These are phyloP conservation scores for Pseudomassariella vexata DNA, from an alignment of 2,329 filamentous ascomycete species.

Conservation along the genomic window DNA sequence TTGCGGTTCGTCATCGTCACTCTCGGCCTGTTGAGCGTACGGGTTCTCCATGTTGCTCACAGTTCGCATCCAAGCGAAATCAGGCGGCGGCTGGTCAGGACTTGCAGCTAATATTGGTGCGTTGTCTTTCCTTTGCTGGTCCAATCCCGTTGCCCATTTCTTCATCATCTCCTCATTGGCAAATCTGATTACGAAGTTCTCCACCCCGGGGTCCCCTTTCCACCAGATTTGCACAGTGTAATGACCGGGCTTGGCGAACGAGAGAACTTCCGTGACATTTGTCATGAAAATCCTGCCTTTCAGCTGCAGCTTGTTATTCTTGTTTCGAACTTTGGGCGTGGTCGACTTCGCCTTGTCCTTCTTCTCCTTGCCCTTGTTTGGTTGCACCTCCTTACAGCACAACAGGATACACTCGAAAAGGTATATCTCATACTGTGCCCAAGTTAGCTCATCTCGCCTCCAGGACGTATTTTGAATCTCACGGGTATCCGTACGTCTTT, in stretches of 20 bases:
- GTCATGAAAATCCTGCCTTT: conserved; percentile 99
- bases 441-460: conserved; percentile 13
- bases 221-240: conserved; percentile 98
- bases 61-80: conserved; percentile 77
- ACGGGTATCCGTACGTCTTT: conserved; percentile 59
- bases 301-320: conserved; percentile 79
- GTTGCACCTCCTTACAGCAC: conserved; percentile 91
- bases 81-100: conserved; percentile 52
- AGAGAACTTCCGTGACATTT: conserved; percentile 93
- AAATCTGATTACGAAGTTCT: conserved; percentile 95
- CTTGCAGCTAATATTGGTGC: conserved; percentile 40
- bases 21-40: conserved; percentile 61
- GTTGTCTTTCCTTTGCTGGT: conserved; percentile 65
- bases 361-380: conserved; percentile 77
- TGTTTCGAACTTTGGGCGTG: conserved; percentile 52
- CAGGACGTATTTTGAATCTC: conserved; percentile 33
- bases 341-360: conserved; percentile 56
- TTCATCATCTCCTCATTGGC: conserved; percentile 86
- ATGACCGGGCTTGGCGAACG: conserved; percentile 77
- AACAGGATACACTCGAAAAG: conserved; percentile 92
- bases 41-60: conserved; percentile 70
- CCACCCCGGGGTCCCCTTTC: conserved; percentile 92
- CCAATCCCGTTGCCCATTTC: conserved; percentile 81
- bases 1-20: conserved; percentile 44
- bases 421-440: conserved; percentile 83